These are phyloP conservation scores for Aspergillus brunneoviolaceus DNA, from an alignment of 2,329 filamentous ascomycete genomes.

Conservation along the genomic window DNA sequence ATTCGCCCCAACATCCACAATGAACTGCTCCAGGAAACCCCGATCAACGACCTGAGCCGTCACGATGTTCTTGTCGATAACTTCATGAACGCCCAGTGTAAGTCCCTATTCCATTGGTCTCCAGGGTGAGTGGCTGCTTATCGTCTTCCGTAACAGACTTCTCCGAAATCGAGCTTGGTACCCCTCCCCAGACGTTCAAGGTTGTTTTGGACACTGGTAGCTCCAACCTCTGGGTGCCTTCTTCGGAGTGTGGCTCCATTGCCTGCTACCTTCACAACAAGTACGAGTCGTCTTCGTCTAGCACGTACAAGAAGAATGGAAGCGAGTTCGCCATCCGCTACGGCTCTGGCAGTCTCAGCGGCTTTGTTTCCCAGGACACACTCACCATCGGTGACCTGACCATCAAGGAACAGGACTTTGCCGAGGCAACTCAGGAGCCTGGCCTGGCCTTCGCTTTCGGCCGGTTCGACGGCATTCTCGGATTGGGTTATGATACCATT, in stretches of 20 bases:
- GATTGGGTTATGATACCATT: conserved; percentile 91
- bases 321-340: conserved; percentile 90
- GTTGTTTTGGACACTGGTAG: conserved; percentile 97
- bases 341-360: conserved; percentile 89
- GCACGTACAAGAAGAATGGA: conserved; percentile 91
- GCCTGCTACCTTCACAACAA: conserved; percentile 97
- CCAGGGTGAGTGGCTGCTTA: conserved; percentile 2
- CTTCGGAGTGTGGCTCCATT: conserved; percentile 84
- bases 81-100: conserved; percentile 99
- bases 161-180: conserved; percentile 91
- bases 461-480: conserved; percentile 93
- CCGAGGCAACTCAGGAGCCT: conserved; percentile 92
- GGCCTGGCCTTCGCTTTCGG: conserved; percentile 97
- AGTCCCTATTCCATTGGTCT: conserved; percentile 32
- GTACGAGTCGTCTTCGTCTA: conserved; percentile 89
- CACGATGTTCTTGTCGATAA: conserved; percentile 91
- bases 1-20: conserved; percentile 66
- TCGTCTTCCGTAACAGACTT: conserved; percentile 65
- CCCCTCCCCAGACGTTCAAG: conserved; percentile 93
- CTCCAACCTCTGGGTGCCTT: conserved; percentile 99
- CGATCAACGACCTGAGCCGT: conserved; percentile 62
- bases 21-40: conserved; percentile 76
- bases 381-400: conserved; percentile 85
- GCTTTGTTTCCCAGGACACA: conserved; percentile 87
- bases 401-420: conserved; percentile 89